phyloP scores from a whole-genome alignment of 257 asterid species.

The Lithospermum erythrorhizon region DNA sequence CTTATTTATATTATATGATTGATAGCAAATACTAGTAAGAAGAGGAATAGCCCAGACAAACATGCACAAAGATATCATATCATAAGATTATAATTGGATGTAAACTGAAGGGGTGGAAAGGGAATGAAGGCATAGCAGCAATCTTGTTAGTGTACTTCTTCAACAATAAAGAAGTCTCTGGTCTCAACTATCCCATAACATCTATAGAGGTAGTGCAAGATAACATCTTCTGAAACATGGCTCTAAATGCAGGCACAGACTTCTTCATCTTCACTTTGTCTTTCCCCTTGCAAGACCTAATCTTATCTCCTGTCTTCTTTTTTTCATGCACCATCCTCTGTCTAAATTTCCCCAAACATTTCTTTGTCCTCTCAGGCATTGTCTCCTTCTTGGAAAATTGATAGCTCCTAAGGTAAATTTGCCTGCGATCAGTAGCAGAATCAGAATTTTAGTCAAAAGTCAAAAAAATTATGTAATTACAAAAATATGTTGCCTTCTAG shows the following conservation, averaged over 20 bases:
- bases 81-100: too few relatives aligned
- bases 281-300: conserved; percentile 6
- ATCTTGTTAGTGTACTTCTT: too few relatives aligned
- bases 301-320: conserved; percentile 9
- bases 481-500: too few relatives aligned
- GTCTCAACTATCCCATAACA: conserved; percentile 19
- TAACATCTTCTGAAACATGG: conserved; percentile 40
- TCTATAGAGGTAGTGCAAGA: conserved; percentile 36
- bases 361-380: conserved; percentile 45
- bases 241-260: conserved; percentile 30
- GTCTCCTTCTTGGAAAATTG: conserved; percentile 56
- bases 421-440: conserved; percentile 32
- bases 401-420: conserved; percentile 50
- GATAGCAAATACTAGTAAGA: too few relatives aligned
- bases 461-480: too few relatives aligned
- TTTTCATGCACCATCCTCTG: conserved; percentile 24
- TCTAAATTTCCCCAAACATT: conserved; percentile 38
- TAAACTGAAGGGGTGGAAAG: too few relatives aligned
- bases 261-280: conserved; percentile 31
- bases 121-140: too few relatives aligned
- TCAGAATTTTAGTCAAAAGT: too few relatives aligned
- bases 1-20: too few relatives aligned
- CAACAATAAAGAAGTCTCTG: too few relatives aligned
- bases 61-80: too few relatives aligned
- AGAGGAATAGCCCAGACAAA: too few relatives aligned